Percentiles rank a stretch among this genome's conserved stretches.
phyloP scores from a whole-genome alignment of 306 rosid genomes.

The Fagus crenata region DNA sequence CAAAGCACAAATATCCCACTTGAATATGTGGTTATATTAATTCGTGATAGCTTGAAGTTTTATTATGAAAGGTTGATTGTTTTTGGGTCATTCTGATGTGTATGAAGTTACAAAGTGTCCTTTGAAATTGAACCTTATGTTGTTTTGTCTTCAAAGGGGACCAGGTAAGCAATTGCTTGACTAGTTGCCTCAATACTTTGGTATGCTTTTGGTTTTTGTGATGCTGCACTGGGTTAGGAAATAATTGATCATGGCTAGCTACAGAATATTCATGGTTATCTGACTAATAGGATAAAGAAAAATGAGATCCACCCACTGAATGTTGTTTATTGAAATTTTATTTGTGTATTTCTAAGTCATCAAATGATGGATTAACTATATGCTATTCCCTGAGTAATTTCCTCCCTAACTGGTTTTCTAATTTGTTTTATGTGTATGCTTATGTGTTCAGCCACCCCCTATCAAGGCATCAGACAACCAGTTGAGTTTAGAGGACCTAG shows the following conservation, averaged over 20 bases:
- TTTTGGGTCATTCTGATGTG: background rate
- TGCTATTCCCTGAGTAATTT: background rate
- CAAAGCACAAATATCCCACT: background rate
- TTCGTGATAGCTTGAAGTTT: background rate
- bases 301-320: background rate
- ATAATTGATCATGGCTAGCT: background rate
- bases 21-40: background rate
- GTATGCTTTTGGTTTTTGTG: too few relatives aligned
- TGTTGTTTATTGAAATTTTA: background rate
- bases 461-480: slow-evolving; percentile 81
- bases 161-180: too few relatives aligned
- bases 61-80: background rate
- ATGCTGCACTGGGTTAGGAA: background rate
- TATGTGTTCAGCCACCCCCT: slow-evolving; percentile 78
- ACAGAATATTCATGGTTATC: background rate
- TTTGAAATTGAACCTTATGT: background rate
- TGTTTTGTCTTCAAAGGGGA: too few relatives aligned
- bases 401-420: slow-evolving; percentile 8
- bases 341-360: background rate
- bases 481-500: slow-evolving; percentile 71
- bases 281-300: background rate
- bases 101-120: background rate
- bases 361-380: background rate
- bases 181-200: too few relatives aligned
- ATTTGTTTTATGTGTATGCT: slow-evolving; percentile 28